phyloP scores from a whole-genome alignment of 129 eudicot species.

The Helianthus annuus region DNA sequence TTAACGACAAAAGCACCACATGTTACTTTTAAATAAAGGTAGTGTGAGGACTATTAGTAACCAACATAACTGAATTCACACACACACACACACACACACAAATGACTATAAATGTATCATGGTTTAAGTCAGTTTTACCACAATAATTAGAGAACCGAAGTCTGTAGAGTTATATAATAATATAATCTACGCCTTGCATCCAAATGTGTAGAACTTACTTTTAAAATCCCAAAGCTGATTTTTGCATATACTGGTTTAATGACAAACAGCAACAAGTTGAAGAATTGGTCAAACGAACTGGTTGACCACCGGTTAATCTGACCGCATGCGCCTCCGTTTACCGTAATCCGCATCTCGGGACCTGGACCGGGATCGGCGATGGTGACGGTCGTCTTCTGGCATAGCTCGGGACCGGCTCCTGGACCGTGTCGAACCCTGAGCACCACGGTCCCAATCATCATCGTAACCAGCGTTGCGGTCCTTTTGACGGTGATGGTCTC shows the following conservation, averaged over 20 bases:
- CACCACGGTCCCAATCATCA: constrained; percentile 91
- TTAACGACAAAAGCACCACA: constrained; percentile 36
- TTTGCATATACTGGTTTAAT: constrained; percentile 34
- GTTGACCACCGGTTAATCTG: constrained; percentile 48
- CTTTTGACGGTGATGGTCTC: constrained; percentile 74
- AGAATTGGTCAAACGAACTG: constrained; percentile 13
- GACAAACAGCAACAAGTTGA: constrained; percentile 24
- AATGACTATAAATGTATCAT: constrained; percentile 38
- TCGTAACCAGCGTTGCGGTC: constrained; percentile 67
- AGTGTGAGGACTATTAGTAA: constrained; percentile 20
- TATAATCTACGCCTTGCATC: constrained; percentile 35
- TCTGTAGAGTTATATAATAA: constrained; percentile 23
- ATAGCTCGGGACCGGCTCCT: constrained; percentile 70
- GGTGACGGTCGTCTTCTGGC: constrained; percentile 58
- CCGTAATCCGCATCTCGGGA: constrained; percentile 93
- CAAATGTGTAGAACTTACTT: constrained; percentile 66
- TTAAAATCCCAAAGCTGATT: constrained; percentile 31
- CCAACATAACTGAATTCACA: constrained; percentile 27
- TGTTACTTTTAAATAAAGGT: constrained; percentile 44
- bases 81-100: constrained; percentile 41
- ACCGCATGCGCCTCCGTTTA: constrained; percentile 78
- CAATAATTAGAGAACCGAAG: constrained; percentile 34
- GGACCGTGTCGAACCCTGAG: constrained; percentile 75
- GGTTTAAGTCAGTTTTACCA: constrained; percentile 21
- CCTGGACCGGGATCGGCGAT: constrained; percentile 55